Evolutionary conservation across 2,329 filamentous ascomycete genomes (phyloP).

Genomic region (Diatrype stigma): DNA sequence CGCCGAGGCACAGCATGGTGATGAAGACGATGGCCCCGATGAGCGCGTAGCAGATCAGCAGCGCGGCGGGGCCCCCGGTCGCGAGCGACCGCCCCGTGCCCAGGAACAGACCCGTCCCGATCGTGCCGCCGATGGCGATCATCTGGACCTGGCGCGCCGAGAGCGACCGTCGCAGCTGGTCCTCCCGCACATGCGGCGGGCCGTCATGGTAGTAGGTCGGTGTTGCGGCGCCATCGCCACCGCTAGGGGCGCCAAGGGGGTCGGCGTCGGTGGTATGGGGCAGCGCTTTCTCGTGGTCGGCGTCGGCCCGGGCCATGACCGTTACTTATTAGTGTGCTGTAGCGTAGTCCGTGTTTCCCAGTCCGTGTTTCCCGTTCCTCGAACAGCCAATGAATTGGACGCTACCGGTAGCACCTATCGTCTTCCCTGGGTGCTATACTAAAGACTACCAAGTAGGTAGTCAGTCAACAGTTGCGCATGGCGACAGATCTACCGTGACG

Average conservation of each 20-base stretch:
- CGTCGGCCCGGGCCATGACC: too few species aligned
- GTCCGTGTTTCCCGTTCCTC: too few species aligned
- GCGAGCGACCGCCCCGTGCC: constrained; percentile 58
- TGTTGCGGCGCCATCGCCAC: too few species aligned
- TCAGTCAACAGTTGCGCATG: too few species aligned
- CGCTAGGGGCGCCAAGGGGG: too few species aligned
- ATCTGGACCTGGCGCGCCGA: constrained; percentile 63
- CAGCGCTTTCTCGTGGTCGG: background rate
- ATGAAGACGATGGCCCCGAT: constrained; percentile 54
- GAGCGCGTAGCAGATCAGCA: constrained; percentile 54
- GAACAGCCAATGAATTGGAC: too few species aligned
- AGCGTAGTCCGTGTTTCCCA: too few species aligned
- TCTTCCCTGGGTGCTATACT: too few species aligned
- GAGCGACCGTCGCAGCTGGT: constrained; percentile 50
- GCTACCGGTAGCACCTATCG: too few species aligned
- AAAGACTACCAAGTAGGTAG: too few species aligned
- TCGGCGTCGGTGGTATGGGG: background rate
- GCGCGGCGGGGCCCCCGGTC: constrained; percentile 55
- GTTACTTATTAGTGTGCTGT: background rate
- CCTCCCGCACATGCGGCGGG: constrained; percentile 19
- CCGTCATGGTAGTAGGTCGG: constrained; percentile 1
- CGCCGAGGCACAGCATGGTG: constrained; percentile 55
- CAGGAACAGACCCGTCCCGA: constrained; percentile 59
- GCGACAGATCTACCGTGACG: too few species aligned
- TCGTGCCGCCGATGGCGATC: constrained; percentile 59